Evolutionary conservation across 2,329 filamentous ascomycete genomes (phyloP), one percentile per base, ranked within the genome.

Genomic region (Trichoderma harzianum): DNA sequence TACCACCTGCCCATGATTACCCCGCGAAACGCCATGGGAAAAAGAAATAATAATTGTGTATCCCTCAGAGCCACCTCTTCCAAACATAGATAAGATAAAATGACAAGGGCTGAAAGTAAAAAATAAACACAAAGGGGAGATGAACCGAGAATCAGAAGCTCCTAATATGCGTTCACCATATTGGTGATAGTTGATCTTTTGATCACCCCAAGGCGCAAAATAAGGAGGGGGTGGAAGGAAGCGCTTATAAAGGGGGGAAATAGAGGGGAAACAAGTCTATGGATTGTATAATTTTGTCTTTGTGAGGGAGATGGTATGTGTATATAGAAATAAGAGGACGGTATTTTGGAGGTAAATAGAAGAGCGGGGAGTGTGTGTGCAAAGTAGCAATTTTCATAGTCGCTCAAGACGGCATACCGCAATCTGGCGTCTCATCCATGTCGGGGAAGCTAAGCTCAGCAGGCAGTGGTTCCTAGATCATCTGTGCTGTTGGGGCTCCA

Each of bases 401-500:
- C 26, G 55, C 53, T 36, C 26, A n/a, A 64, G 51, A 43, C 26
- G 58, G 39, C 36, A 69, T 64, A 24, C 18, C 18, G 53, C 30
- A 58, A 32, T 24, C 57, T 57, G 32, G 28, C 28, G 51, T 69
- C 26, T 53, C 34, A 28, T 34, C 62, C 8, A 21, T n/a, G 65
- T n/a, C 14, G 26, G 39, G 30, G n/a, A 51, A 58, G n/a, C 60
- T 26, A 32, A 70, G 60, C 65, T 51, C 28, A 62, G 57, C 32
- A 63, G 71, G 58, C 47, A 21, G 69, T 55, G 51, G 64, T 28
- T 70, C 73, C 74, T 79, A 84, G 57, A 83, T 80, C 82, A 83
- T 83, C 76, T 83, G 79, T 36, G 82, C 82, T 43, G 81, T 83
- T 11, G 83, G 81, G 28, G 82, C 82, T 53, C 78, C 80, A 43